Evolutionary conservation across 108 stramenopile species (phyloP).

Genomic region (Cyclotella distinguenda): DNA sequence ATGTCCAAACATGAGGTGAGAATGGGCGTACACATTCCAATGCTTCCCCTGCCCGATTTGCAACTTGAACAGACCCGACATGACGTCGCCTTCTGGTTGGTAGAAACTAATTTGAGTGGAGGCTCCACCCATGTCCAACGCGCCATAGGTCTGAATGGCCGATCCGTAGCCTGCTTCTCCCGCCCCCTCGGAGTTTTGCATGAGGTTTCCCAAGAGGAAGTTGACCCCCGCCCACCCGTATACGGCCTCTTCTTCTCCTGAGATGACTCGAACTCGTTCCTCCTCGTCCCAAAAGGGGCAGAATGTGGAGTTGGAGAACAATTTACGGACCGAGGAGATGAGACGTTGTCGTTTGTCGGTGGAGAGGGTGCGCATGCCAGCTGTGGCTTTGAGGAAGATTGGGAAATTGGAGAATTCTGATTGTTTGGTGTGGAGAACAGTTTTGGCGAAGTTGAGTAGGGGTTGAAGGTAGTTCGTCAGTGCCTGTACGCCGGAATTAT

Average conservation of each 20-base stretch:
- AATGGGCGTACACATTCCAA: slow-evolving; percentile 92
- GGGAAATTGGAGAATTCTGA: slow-evolving; percentile 66
- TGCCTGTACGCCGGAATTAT: slow-evolving; percentile 19
- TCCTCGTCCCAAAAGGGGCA: slow-evolving; percentile 80
- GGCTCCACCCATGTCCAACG: slow-evolving; percentile 90
- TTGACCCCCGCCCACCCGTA: slow-evolving; percentile 92
- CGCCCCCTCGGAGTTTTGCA: slow-evolving; percentile 59
- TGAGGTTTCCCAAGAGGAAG: slow-evolving; percentile 70
- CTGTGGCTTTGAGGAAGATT: slow-evolving; percentile 92
- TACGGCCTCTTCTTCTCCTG: slow-evolving; percentile 90
- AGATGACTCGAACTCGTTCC: slow-evolving; percentile 81
- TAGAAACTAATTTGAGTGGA: slow-evolving; percentile 86
- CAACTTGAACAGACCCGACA: slow-evolving; percentile 81
- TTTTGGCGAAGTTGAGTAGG: slow-evolving; percentile 81
- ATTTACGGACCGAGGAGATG: slow-evolving; percentile 58
- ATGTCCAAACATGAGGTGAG: slow-evolving; percentile 87
- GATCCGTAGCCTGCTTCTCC: slow-evolving; percentile 42
- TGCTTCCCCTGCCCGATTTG: slow-evolving; percentile 82
- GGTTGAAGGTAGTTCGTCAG: slow-evolving; percentile 74
- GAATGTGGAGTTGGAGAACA: slow-evolving; percentile 62
- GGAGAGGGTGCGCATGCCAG: slow-evolving; percentile 75
- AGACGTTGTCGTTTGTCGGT: slow-evolving; percentile 57
- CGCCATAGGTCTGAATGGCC: slow-evolving; percentile 69
- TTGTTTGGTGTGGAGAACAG: slow-evolving; percentile 72
- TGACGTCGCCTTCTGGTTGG: slow-evolving; percentile 79